Evolutionary conservation across 2,329 filamentous ascomycete species (phyloP).

Genomic region (Botrytis fabae): DNA sequence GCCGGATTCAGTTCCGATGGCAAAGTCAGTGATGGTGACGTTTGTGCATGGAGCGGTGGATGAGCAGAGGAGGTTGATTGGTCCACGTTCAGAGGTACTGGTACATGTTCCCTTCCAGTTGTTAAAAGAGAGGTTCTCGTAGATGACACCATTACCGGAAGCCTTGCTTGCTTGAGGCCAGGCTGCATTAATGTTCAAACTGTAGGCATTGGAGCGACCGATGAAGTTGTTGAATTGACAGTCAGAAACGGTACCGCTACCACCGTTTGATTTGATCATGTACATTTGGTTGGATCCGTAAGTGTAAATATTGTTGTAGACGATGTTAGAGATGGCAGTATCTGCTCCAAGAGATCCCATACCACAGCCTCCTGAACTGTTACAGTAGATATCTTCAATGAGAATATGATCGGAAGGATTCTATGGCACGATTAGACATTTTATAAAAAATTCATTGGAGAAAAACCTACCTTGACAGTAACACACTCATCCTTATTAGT

Average conservation of each 20-base stretch:
- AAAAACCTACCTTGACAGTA: slow-evolving; percentile 49
- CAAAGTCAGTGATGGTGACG: slow-evolving; percentile 52
- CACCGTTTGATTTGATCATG: slow-evolving; percentile 63
- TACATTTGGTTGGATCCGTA: slow-evolving; percentile 58
- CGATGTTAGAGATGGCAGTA: slow-evolving; percentile 52
- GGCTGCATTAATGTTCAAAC: slow-evolving; percentile 52
- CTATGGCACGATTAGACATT: slow-evolving; percentile 31
- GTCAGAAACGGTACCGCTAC: slow-evolving; percentile 53
- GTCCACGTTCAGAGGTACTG: slow-evolving; percentile 52
- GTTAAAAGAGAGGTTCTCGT: slow-evolving; percentile 53
- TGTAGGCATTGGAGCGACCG: slow-evolving; percentile 59
- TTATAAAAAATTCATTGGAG: slow-evolving; percentile 35
- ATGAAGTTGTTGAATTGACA: slow-evolving; percentile 58
- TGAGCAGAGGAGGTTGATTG: slow-evolving; percentile 54
- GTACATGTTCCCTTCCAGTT: slow-evolving; percentile 57
- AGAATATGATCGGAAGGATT: slow-evolving; percentile 58
- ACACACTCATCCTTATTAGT: slow-evolving; percentile 64
- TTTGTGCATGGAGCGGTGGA: slow-evolving; percentile 53
- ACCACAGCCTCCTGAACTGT: slow-evolving; percentile 58
- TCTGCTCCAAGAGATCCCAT: slow-evolving; percentile 55
- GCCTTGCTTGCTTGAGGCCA: slow-evolving; percentile 50
- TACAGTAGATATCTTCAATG: slow-evolving; percentile 63
- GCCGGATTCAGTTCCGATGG: slow-evolving; percentile 54
- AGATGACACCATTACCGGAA: slow-evolving; percentile 52
- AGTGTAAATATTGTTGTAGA: slow-evolving; percentile 60